Conservation (phyloP, 371 early-diverging fungal genomes). For the Mucor sp. region DNA sequence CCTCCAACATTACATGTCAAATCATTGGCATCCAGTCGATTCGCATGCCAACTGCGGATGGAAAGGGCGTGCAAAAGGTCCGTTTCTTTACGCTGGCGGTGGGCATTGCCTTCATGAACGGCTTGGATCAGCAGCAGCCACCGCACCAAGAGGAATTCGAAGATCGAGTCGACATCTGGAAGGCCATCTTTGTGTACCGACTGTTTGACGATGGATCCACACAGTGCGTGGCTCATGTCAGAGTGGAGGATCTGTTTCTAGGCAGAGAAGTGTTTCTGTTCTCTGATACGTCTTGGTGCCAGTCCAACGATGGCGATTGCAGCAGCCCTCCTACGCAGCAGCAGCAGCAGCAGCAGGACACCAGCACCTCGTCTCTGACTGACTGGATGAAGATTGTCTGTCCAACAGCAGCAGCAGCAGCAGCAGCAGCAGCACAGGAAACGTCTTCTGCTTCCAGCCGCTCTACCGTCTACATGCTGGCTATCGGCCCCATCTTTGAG, state of each 20-base stretch:
- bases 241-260: conserved; percentile 21
- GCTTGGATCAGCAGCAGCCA: conserved; percentile 1
- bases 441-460: neutral
- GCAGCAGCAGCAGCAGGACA: too few species aligned
- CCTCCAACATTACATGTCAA: conserved; percentile 27
- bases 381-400: conserved; percentile 25
- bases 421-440: neutral
- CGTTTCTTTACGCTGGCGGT: conserved; percentile 37
- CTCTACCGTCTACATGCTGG: conserved; percentile 27
- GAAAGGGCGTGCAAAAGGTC: conserved; percentile 3
- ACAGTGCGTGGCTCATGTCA: conserved; percentile 24
- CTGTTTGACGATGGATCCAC: conserved; percentile 32
- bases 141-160: conserved; percentile 14
- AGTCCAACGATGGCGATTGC: conserved; percentile 17
- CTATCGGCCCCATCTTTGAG: conserved; percentile 24
- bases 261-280: conserved; percentile 35
- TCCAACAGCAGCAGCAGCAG: conserved; percentile 1
- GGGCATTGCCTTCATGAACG: conserved; percentile 20
- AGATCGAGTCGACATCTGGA: conserved; percentile 34
- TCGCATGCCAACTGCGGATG: conserved; percentile 11
- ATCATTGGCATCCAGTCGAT: conserved; percentile 36
- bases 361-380: neutral
- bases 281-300: conserved; percentile 31
- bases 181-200: conserved; percentile 29
- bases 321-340: too few species aligned